phyloP scores from a whole-genome alignment of 192 early-diverging fungal species.

The Coemansia sp. region DNA sequence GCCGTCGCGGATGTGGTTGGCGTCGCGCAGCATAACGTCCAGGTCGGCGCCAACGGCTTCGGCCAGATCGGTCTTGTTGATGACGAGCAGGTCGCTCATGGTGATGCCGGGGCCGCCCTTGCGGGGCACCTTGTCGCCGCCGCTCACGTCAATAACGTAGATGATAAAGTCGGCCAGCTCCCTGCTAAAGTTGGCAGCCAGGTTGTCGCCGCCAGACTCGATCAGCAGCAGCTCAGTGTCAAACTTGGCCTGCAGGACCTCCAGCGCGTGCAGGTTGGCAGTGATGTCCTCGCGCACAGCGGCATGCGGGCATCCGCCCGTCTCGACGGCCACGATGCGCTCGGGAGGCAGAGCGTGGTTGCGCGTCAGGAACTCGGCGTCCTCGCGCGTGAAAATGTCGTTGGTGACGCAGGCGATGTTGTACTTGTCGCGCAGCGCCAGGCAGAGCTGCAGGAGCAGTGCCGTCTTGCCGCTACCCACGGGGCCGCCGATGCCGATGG shows the following conservation, averaged over 20 bases:
- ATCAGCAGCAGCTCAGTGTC: constrained; percentile 80
- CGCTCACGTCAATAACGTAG: constrained; percentile 96
- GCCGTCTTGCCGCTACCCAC: constrained; percentile 96
- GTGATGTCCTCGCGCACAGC: constrained; percentile 95
- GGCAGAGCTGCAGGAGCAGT: constrained; percentile 88
- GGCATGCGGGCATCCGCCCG: constrained; percentile 95
- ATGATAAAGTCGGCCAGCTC: constrained; percentile 90
- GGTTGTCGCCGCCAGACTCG: constrained; percentile 92
- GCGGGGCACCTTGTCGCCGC: constrained; percentile 95
- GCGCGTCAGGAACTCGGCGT: constrained; percentile 91
- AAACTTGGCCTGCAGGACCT: constrained; percentile 83
- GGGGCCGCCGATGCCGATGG: constrained; percentile 93
- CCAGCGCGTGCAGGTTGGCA: constrained; percentile 88
- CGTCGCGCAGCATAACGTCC: constrained; percentile 86
- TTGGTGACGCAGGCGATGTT: constrained; percentile 92
- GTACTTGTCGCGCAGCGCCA: constrained; percentile 70
- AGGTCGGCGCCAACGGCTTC: constrained; percentile 87
- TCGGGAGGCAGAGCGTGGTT: constrained; percentile 84
- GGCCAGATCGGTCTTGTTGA: constrained; percentile 97
- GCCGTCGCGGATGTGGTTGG: constrained; percentile 77
- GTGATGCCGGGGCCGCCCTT: constrained; percentile 99
- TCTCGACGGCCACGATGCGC: constrained; percentile 92
- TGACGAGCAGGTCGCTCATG: constrained; percentile 88
- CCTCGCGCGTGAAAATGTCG: constrained; percentile 96
- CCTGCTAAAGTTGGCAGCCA: constrained; percentile 81